Percentiles rank a stretch among this genome's conserved stretches.
These are phyloP conservation scores for Ceratobasidium sp. DNA, from an alignment of 1,284 basidiomycete genomes.

Conservation along the genomic window DNA sequence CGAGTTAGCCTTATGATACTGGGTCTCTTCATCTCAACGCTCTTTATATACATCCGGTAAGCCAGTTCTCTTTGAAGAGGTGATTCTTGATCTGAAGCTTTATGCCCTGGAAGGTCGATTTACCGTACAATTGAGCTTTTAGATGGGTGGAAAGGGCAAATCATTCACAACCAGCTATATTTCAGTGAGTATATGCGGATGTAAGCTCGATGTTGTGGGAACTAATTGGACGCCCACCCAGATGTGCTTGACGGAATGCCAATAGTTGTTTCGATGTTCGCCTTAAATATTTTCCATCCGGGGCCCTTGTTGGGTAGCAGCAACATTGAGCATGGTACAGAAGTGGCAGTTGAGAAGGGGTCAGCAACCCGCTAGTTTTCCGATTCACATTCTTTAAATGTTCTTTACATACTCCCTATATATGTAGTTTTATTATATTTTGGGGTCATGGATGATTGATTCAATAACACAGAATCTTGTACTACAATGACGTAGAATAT, in stretches of 20 bases:
- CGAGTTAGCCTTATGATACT: conserved; percentile 45
- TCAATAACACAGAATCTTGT: no score
- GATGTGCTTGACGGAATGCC: conserved; percentile 47
- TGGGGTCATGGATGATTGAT: neutral
- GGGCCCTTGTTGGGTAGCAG: conserved; percentile 15
- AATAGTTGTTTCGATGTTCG: conserved; percentile 46
- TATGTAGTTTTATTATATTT: neutral
- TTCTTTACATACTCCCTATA: neutral
- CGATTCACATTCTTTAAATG: neutral
- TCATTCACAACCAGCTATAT: conserved; percentile 51
- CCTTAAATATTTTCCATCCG: conserved; percentile 46
- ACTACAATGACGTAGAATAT: no score
- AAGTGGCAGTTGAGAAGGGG: neutral
- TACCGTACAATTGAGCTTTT: conserved; percentile 54
- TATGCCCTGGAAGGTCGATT: conserved; percentile 48
- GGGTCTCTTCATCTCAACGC: conserved; percentile 48
- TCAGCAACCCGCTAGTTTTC: no score
- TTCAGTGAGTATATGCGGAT: conserved; percentile 48
- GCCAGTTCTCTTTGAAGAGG: neutral
- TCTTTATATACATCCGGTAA: conserved; percentile 52
- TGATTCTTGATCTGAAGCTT: neutral
- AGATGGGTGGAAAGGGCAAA: conserved; percentile 52
- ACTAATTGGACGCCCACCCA: conserved; percentile 10
- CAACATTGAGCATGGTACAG: neutral
- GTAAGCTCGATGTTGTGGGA: neutral